A percentile compares a stretch with the other conserved stretches of the same genome.
Evolutionary conservation across 371 early-diverging fungal species (phyloP).

Genomic region (Mortierella sp.): DNA sequence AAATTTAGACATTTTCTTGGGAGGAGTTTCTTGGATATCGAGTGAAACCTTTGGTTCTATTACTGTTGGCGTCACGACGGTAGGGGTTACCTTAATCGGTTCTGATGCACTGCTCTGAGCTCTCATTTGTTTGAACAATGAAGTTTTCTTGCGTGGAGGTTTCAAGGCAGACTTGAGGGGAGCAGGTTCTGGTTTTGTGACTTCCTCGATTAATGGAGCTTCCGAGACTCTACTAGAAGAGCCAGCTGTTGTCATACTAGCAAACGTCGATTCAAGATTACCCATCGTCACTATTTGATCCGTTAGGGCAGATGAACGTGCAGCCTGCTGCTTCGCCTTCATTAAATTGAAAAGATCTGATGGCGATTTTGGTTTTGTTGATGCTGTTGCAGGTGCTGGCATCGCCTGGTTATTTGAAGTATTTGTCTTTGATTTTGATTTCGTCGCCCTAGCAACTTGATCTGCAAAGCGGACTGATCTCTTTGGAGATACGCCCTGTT

Average conservation of each 20-base stretch:
- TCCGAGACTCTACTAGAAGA: background rate
- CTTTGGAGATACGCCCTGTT: background rate
- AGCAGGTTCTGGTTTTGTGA: background rate
- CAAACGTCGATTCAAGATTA: conserved; percentile 39
- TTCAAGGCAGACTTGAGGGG: conserved; percentile 39
- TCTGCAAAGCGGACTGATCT: conserved; percentile 50
- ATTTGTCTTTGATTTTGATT: conserved; percentile 3
- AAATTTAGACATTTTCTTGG: conserved; percentile 43
- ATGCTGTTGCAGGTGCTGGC: background rate
- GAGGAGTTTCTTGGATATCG: conserved; percentile 2
- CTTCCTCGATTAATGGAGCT: conserved; percentile 7
- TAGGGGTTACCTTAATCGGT: background rate
- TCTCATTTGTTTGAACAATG: conserved; percentile 37
- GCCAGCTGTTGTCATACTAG: conserved; percentile 12
- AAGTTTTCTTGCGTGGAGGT: conserved; percentile 41
- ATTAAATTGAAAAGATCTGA: conserved; percentile 40
- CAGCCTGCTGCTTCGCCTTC: conserved; percentile 31
- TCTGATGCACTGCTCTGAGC: conserved; percentile 4
- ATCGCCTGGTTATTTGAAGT: background rate
- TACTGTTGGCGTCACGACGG: background rate
- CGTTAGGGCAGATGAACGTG: conserved; percentile 14
- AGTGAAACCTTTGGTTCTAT: background rate
- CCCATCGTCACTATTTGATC: conserved; percentile 41
- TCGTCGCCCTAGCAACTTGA: conserved; percentile 26
- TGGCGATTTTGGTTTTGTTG: conserved; percentile 42